Evolutionary conservation across 225 moss, liverwort and hornwort genomes (phyloP), one percentile per base, ranked within the genome.

Genomic region (Physcomitrium patens): DNA sequence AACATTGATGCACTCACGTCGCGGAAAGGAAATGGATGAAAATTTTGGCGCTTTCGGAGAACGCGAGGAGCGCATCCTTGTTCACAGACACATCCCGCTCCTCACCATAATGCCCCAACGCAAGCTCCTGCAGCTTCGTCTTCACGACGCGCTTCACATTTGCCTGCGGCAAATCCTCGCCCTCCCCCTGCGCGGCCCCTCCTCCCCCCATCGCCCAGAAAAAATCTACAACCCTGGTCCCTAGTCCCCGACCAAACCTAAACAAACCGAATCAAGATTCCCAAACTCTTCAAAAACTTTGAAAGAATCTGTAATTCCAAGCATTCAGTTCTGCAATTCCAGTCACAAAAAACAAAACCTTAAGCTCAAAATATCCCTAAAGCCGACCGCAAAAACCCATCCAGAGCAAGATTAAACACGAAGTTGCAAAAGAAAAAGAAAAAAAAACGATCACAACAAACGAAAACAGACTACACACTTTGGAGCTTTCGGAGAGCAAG

Each of bases 101-200:
- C 26, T 90, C 86, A 10, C 88, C 86, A 63, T 82, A 92, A 49
- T 87, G 89, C 62, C 58, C 83, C 20, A 75, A 69, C 41, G 90
- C 76, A 9, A 92, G 79, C 74, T 91, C 96, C 87, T 91, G 78
- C 76, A 96, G 84, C 81, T 92, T 96, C 37, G 85, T 80, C 78
- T 92, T 96, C 81, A 94, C 91, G 54, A 94, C 86, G 15, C 96
- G 89, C 89, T 91, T 94, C 88, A 96, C 96, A 83, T 88, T 96
- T 18, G 96, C 94, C 59, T 86, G 94, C 67, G 94, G 96, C 68
- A 96, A 67, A 79, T 91, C 94, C 85, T 96, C 96, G 12, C 79
- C 81, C 62, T 89, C 89, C 26, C 78, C 81, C 78, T 68, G 78
- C 57, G 66, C 71, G 17, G 71, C 78, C 19, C 72, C 69, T 17